A percentile compares a stretch with the other conserved stretches of the same genome.
phyloP scores from a whole-genome alignment of 2,329 filamentous ascomycete genomes.

The Aspergillus hortae region DNA sequence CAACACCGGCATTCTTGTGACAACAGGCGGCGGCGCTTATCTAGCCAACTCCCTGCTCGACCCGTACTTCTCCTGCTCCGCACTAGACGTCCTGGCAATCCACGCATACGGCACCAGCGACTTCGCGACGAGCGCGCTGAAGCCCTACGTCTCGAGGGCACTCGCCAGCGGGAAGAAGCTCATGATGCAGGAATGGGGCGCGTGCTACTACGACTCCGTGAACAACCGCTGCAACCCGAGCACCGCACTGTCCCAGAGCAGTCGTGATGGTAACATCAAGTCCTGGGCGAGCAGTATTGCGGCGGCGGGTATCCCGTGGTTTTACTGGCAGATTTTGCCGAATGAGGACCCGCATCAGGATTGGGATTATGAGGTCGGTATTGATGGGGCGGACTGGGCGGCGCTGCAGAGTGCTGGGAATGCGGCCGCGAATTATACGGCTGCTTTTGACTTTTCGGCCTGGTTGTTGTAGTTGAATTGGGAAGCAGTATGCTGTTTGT shows the following conservation, averaged over 20 bases:
- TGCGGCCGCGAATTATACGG: not conserved
- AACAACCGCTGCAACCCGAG: conserved; percentile 25
- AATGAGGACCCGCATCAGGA: conserved; percentile 28
- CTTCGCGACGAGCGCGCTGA: conserved; percentile 18
- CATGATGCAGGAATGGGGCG: conserved; percentile 31
- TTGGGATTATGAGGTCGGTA: conserved; percentile 33
- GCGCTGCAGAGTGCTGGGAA: conserved; percentile 12
- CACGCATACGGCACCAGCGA: conserved; percentile 27
- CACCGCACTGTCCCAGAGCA: not conserved
- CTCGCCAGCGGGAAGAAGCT: conserved; percentile 27
- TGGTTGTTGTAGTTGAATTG: not conserved
- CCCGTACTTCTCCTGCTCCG: not conserved
- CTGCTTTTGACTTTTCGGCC: not conserved
- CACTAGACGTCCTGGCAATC: not conserved
- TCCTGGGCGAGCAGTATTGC: conserved; percentile 25
- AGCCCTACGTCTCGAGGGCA: conserved; percentile 23
- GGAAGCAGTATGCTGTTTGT: too few relatives aligned
- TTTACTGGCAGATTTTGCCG: conserved; percentile 35
- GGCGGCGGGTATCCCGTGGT: conserved; percentile 29
- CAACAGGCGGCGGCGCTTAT: not conserved
- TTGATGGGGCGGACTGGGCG: conserved; percentile 22
- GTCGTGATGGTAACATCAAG: conserved; percentile 24
- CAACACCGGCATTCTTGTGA: not conserved
- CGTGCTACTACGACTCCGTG: conserved; percentile 24
- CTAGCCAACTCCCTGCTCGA: not conserved